phyloP scores from a whole-genome alignment of 768 basidiomycete genomes.

The Rubroboletus satanas region DNA sequence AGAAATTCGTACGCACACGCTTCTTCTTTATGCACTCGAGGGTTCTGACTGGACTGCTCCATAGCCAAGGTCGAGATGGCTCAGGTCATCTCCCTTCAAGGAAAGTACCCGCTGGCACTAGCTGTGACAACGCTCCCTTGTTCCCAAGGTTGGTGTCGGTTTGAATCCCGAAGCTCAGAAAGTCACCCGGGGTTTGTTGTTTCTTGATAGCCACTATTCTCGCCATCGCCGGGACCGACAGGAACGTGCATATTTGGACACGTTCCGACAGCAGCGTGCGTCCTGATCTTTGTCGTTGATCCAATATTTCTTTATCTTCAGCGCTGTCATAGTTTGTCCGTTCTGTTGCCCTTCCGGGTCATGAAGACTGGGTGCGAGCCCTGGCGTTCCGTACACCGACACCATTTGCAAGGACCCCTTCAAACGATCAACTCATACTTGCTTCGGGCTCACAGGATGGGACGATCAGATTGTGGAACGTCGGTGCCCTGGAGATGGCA shows the following conservation, averaged over 20 bases:
- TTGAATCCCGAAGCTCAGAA: neutral
- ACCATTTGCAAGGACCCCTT: conserved; percentile 12
- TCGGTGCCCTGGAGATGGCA: conserved; percentile 45
- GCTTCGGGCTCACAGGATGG: conserved; percentile 96
- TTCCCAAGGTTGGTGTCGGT: conserved; percentile 50
- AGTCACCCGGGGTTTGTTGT: neutral
- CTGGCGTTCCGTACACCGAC: conserved; percentile 57
- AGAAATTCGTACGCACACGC: conserved; percentile 27
- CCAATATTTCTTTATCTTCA: neutral
- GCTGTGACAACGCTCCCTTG: conserved; percentile 61
- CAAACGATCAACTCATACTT: conserved; percentile 53
- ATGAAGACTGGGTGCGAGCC: conserved; percentile 93
- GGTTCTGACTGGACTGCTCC: neutral
- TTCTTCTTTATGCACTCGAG: neutral
- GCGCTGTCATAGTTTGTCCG: conserved; percentile 47
- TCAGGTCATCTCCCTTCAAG: conserved; percentile 62
- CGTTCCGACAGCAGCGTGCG: conserved; percentile 55
- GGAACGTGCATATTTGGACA: conserved; percentile 73
- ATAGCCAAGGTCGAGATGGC: conserved; percentile 39
- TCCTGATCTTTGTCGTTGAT: conserved; percentile 5
- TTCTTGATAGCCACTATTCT: conserved; percentile 52
- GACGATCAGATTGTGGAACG: conserved; percentile 89
- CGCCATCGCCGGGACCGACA: conserved; percentile 83
- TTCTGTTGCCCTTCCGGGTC: conserved; percentile 65
- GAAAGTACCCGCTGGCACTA: conserved; percentile 72